phyloP scores from a whole-genome alignment of 768 basidiomycete species.

The Pisolithus microcarpus region DNA sequence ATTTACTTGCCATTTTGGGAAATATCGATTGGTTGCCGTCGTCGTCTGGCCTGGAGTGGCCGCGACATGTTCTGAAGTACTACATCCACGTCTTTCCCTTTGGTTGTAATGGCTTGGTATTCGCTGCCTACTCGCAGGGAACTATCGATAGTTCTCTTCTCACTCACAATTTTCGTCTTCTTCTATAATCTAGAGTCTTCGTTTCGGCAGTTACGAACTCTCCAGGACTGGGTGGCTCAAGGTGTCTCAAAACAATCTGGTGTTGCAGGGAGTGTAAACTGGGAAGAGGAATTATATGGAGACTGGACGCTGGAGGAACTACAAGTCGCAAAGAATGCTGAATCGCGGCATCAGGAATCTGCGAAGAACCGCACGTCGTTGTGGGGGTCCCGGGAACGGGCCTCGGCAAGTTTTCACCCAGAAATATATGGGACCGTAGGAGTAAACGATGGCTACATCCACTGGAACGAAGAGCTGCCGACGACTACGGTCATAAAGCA shows the following conservation, averaged over 20 bases:
- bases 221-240: slow-evolving; percentile 28
- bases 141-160: slow-evolving; percentile 58
- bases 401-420: slow-evolving; percentile 20
- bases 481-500: slow-evolving; percentile 53
- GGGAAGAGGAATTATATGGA: slow-evolving; percentile 62
- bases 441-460: slow-evolving; percentile 47
- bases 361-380: slow-evolving; percentile 23
- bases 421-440: slow-evolving; percentile 18
- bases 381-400: slow-evolving; percentile 34
- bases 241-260: slow-evolving; percentile 37
- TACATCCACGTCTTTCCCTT: not conserved
- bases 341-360: slow-evolving; percentile 36
- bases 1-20: too few relatives aligned
- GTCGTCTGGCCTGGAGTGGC: too few relatives aligned
- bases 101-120: slow-evolving; percentile 48
- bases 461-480: slow-evolving; percentile 54
- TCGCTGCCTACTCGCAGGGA: slow-evolving; percentile 70
- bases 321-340: slow-evolving; percentile 50
- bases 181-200: slow-evolving; percentile 70
- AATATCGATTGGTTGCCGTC: too few relatives aligned
- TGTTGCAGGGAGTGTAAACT: slow-evolving; percentile 39
- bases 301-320: slow-evolving; percentile 61
- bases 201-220: slow-evolving; percentile 46
- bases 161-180: slow-evolving; percentile 57
- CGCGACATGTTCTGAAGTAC: not conserved